A percentile compares a stretch with the other conserved stretches of the same genome.
These are phyloP conservation scores for Chlamydomonas sp. DNA, from an alignment of 139 green algal species.

Conservation along the genomic window DNA sequence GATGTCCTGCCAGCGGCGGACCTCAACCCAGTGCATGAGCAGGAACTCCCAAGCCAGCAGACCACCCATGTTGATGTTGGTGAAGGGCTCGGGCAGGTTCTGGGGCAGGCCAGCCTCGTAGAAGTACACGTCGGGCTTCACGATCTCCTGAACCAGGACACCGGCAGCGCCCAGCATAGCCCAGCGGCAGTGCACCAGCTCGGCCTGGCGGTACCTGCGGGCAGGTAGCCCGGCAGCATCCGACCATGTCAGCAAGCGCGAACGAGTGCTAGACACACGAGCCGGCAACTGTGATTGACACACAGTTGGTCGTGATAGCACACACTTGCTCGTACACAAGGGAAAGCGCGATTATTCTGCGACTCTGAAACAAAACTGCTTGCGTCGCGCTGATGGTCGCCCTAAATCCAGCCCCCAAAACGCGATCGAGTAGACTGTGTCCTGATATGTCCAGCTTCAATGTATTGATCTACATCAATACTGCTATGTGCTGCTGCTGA, in stretches of 20 bases:
- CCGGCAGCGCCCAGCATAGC: constrained; percentile 78
- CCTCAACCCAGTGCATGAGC: constrained; percentile 88
- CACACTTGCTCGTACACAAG: background rate
- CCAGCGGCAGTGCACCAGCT: constrained; percentile 76
- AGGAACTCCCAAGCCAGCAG: constrained; percentile 84
- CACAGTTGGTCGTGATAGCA: no score
- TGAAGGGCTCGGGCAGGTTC: constrained; percentile 84
- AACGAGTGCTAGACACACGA: background rate
- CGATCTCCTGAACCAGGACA: constrained; percentile 73
- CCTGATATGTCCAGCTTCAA: no score
- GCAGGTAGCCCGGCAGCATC: background rate
- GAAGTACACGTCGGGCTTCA: constrained; percentile 70
- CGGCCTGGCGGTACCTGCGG: constrained; percentile 80
- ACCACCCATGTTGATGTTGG: constrained; percentile 76
- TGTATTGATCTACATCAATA: no score
- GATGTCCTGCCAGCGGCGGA: constrained; percentile 85
- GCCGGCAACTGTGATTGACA: background rate
- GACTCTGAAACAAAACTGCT: no score
- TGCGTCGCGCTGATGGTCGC: background rate
- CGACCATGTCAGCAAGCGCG: background rate
- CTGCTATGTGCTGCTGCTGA: background rate
- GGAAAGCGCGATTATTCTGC: background rate
- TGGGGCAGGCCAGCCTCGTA: constrained; percentile 75
- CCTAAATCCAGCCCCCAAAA: background rate
- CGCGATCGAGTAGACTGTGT: no score